phyloP scores from a whole-genome alignment of 1,139 yeast species.

The Yamadazyma taylorii region DNA sequence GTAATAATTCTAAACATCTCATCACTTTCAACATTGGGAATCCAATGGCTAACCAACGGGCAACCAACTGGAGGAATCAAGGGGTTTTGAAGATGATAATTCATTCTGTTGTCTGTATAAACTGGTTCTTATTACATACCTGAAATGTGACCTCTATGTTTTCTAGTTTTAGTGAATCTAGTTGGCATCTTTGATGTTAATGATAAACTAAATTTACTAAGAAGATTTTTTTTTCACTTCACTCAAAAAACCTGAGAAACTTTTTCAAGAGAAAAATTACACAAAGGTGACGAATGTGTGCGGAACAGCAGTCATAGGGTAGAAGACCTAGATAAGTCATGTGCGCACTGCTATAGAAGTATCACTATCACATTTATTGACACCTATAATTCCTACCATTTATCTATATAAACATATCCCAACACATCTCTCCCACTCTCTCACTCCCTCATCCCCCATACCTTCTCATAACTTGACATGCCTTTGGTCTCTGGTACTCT shows the following conservation, averaged over 20 bases:
- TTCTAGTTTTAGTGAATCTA: conserved; percentile 99
- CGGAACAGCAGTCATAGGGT: not conserved
- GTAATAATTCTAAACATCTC: no score
- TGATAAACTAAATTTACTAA: conserved; percentile 1
- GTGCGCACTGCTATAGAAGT: no score
- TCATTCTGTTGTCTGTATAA: not conserved
- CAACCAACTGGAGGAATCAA: no score
- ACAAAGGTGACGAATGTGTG: conserved; percentile 1
- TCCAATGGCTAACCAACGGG: no score
- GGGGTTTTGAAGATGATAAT: no score
- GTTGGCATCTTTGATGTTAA: conserved; percentile 79
- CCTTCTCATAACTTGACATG: conserved; percentile 54
- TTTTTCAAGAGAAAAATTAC: conserved; percentile 1
- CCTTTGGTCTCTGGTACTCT: conserved; percentile 83
- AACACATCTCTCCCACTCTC: no score
- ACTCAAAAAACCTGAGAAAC: conserved; percentile 4
- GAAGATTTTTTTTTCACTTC: conserved; percentile 8
- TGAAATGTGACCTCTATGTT: conserved; percentile 99
- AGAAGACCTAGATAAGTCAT: no score
- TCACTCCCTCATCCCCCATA: conserved; percentile 42
- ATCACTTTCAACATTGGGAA: no score
- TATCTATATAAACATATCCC: no score
- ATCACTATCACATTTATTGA: no score
- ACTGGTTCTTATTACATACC: conserved; percentile 56
- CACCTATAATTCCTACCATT: no score